Conservation (phyloP, 352 stramenopile genomes). For the Sclerospora graminicola region DNA sequence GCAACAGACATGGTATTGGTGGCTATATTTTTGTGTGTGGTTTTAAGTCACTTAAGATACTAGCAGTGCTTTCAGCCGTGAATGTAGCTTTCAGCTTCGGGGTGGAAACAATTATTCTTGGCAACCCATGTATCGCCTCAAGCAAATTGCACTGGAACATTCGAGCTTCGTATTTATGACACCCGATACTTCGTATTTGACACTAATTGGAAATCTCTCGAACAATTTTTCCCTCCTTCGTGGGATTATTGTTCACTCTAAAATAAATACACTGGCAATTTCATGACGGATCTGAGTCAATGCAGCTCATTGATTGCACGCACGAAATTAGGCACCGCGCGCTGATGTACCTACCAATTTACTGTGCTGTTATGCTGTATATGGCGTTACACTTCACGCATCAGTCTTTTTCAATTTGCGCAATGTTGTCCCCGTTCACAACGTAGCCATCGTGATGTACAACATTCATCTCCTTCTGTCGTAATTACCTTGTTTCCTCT, state of each 20-base stretch:
- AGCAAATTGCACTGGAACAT: constrained; percentile 54
- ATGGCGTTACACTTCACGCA: constrained; percentile 56
- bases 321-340: constrained; percentile 41
- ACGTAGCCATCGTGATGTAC: constrained; percentile 67
- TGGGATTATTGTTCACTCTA: constrained; percentile 56
- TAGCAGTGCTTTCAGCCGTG: constrained; percentile 49
- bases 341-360: constrained; percentile 63
- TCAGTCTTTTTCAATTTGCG: constrained; percentile 81
- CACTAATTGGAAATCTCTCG: constrained; percentile 47
- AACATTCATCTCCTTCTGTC: constrained; percentile 63
- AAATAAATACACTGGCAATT: constrained; percentile 65
- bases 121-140: constrained; percentile 74
- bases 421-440: constrained; percentile 56
- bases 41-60: constrained; percentile 51
- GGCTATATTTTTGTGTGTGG: constrained; percentile 40
- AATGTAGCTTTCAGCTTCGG: constrained; percentile 75
- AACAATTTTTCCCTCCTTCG: constrained; percentile 66
- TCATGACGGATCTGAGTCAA: constrained; percentile 47
- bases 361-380: constrained; percentile 64
- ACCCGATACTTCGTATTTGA: constrained; percentile 41
- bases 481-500: constrained; percentile 58
- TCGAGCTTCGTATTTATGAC: constrained; percentile 57
- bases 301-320: constrained; percentile 37
- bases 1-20: constrained; percentile 44
- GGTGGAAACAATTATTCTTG: constrained; percentile 74